phyloP scores from a whole-genome alignment of 805 yeast species.

The Pichia californica region DNA sequence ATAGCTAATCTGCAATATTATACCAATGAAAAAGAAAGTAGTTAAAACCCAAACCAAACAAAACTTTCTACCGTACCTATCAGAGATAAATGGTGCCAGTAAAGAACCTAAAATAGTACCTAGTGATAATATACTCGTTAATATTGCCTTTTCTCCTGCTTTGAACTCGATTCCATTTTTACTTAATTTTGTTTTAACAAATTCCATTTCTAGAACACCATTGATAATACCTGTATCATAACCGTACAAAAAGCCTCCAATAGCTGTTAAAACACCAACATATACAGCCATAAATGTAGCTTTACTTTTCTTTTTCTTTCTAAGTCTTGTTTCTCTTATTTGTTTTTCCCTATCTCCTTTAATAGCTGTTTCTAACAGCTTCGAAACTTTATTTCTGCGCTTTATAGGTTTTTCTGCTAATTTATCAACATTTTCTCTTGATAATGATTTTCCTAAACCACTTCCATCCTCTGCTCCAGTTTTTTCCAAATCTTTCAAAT shows the following conservation, averaged over 20 bases:
- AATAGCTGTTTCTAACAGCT: too few species aligned
- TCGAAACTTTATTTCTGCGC: too few species aligned
- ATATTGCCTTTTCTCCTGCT: conserved; percentile 58
- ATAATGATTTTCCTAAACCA: too few species aligned
- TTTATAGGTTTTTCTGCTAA: too few species aligned
- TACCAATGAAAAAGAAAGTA: conserved; percentile 65
- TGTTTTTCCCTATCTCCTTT: neutral
- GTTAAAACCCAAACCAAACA: conserved; percentile 58
- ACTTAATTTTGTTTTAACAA: conserved; percentile 53
- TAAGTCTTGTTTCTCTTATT: neutral
- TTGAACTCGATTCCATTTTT: conserved; percentile 39
- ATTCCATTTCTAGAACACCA: conserved; percentile 70
- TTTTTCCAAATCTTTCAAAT: too few species aligned
- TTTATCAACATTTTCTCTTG: too few species aligned
- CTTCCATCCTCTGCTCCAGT: too few species aligned
- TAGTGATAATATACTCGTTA: conserved; percentile 72
- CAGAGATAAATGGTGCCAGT: conserved; percentile 56
- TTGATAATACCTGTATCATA: conserved; percentile 86
- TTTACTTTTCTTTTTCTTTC: conserved; percentile 15
- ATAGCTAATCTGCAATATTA: conserved; percentile 58
- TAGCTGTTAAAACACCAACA: conserved; percentile 77
- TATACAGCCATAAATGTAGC: conserved; percentile 59
- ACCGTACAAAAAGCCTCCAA: conserved; percentile 88
- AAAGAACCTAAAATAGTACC: conserved; percentile 75
- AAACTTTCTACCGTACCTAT: conserved; percentile 62